Conservation (phyloP, 768 basidiomycete species). For the Lyophyllum atratum region DNA sequence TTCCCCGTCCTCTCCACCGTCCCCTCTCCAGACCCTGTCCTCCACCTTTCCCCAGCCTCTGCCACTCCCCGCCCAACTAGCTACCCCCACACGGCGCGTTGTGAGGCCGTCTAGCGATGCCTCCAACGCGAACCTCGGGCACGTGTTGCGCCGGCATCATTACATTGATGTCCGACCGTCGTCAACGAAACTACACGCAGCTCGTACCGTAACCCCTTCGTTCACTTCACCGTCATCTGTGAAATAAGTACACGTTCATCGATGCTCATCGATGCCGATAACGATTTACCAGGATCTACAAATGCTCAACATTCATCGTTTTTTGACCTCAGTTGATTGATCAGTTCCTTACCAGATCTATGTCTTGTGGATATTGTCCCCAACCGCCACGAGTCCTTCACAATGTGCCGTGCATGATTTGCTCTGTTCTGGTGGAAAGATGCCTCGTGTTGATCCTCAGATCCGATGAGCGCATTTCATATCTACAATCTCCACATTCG, state of each 20-base stretch:
- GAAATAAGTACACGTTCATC: not conserved
- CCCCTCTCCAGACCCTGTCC: not conserved
- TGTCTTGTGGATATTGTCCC: not conserved
- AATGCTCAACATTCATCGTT: not conserved
- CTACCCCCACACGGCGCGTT: not conserved
- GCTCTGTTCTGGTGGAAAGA: not conserved
- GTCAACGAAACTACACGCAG: conserved; percentile 10
- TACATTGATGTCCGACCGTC: conserved; percentile 7
- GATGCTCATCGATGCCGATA: conserved; percentile 18
- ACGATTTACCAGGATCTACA: conserved; percentile 16
- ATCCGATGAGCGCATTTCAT: not conserved
- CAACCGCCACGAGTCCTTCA: not conserved
- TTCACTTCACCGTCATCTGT: not conserved
- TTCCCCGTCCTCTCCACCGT: not conserved
- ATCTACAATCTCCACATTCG: not conserved
- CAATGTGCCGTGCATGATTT: not conserved
- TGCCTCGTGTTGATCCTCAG: conserved; percentile 16
- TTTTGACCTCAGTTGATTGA: conserved; percentile 1
- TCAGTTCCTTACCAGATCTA: not conserved
- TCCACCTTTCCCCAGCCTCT: not conserved
- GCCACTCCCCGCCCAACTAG: not conserved
- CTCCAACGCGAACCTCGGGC: not conserved
- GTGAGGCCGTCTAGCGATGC: not conserved
- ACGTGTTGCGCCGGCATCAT: conserved; percentile 12
- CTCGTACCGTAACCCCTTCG: not conserved